Conservation (phyloP, 768 basidiomycete species). For the Lenzites betulinus region DNA sequence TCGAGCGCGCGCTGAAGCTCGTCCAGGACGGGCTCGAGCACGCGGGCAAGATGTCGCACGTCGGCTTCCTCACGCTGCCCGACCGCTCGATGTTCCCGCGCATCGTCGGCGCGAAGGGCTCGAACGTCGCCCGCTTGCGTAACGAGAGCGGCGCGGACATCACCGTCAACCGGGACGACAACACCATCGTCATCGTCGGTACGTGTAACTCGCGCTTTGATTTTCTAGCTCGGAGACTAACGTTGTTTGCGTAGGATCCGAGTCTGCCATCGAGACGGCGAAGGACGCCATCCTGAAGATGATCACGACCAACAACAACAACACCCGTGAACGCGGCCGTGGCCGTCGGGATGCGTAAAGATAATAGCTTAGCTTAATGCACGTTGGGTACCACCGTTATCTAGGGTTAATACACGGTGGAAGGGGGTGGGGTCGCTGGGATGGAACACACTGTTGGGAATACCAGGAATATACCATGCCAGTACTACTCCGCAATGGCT, state of each 20-base stretch:
- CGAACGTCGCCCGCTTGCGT: conserved; percentile 86
- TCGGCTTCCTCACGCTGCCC: conserved; percentile 82
- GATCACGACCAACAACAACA: conserved; percentile 23
- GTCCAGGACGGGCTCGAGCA: conserved; percentile 70
- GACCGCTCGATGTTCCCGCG: conserved; percentile 88
- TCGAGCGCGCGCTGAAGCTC: conserved; percentile 73
- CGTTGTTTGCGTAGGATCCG: conserved; percentile 53
- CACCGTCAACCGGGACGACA: conserved; percentile 86
- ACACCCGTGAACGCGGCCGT: conserved; percentile 13
- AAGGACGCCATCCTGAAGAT: conserved; percentile 76
- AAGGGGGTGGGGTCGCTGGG: conserved; percentile 1
- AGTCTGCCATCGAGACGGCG: conserved; percentile 66
- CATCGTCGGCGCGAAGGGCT: conserved; percentile 90
- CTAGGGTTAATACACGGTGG: not conserved
- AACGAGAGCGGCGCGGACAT: conserved; percentile 92
- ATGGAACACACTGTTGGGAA: not conserved
- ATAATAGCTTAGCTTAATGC: conserved; percentile 1
- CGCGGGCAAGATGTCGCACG: conserved; percentile 72
- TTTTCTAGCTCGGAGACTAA: not conserved
- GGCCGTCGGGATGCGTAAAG: conserved; percentile 26
- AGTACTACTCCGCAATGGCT: not conserved
- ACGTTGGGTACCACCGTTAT: conserved; percentile 2
- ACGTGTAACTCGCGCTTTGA: conserved; percentile 29
- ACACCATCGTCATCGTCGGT: conserved; percentile 87
- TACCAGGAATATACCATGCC: conserved; percentile 8